Evolutionary conservation across 257 asterid species (phyloP), one percentile per base, ranked within the genome.

Genomic region (Henckelia pumila): DNA sequence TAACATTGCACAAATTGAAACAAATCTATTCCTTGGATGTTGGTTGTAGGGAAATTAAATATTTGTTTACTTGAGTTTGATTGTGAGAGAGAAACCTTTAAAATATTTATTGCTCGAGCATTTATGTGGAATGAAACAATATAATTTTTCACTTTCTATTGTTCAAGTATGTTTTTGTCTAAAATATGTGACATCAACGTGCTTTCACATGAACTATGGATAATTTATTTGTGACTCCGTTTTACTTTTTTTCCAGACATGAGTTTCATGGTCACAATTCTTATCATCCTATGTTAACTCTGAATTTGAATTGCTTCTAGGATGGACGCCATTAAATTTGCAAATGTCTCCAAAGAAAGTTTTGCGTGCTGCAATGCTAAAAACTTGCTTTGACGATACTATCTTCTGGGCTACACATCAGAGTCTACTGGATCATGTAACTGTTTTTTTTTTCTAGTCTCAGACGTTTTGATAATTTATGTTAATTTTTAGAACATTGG

Each of bases 371-470:
- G 30, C 30, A 67, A 83, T 73, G 95, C 77, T 92, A 14, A 89
- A 81, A 73, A 92, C 82, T 47, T 89, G 92, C 55, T 92, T 80
- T 78, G 96, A 97, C 23, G 96, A 77, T 74, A 89, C 92, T 2
- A 85, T 89, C 50, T 80, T 78, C 64, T 87, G 66, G 78, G 95
- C 92, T 47, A 85, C 78, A 14, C 95, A 82, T 59, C 82, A 76
- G 73, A 69, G 65, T 7, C 59, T 59, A 19, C 64, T 58, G 59
- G 74, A 68, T 19, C 64, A 74, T 33, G 86, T 84, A 79, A 69
- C 30, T 66, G 57, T 61, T 56, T 68, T 26, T 24, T 26, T 32
- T n/a, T n/a, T n/a, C 17, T 22, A 37, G 35, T 64, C 60, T 52
- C 44, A 8, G 33, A 26, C 52, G 17, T 21, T 61, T 22, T 61